A percentile compares a stretch with the other conserved stretches of the same genome.
Evolutionary conservation across 2,329 filamentous ascomycete genomes (phyloP).

Genomic region (Sporothrix sp.): DNA sequence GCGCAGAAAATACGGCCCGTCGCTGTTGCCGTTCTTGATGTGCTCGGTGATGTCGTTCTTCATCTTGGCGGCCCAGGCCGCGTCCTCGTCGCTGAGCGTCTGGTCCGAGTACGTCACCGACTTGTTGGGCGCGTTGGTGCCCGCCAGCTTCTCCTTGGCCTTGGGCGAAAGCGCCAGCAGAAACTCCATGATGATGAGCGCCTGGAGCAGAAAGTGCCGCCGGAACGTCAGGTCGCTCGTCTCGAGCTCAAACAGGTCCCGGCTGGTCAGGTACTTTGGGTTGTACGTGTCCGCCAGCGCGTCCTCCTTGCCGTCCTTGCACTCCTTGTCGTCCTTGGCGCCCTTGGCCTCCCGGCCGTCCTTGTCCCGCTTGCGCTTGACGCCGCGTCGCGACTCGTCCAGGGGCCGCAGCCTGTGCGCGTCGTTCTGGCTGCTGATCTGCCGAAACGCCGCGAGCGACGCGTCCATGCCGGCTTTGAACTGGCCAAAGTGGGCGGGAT

Average conservation of each 20-base stretch:
- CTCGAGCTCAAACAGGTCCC: slow-evolving; percentile 93
- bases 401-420: slow-evolving; percentile 36
- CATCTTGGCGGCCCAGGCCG: slow-evolving; percentile 75
- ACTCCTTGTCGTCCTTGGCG: slow-evolving; percentile 17
- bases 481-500: slow-evolving; percentile 58
- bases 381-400: slow-evolving; percentile 54
- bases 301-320: slow-evolving; percentile 33
- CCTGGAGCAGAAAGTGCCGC: slow-evolving; percentile 88
- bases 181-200: slow-evolving; percentile 89
- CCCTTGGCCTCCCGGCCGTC: slow-evolving; percentile 28
- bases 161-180: slow-evolving; percentile 78
- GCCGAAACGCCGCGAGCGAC: slow-evolving; percentile 46
- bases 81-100: slow-evolving; percentile 71
- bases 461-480: slow-evolving; percentile 72
- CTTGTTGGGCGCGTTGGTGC: slow-evolving; percentile 62
- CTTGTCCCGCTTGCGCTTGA: slow-evolving; percentile 59
- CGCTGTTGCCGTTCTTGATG: slow-evolving; percentile 61
- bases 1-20: slow-evolving; percentile 88
- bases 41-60: slow-evolving; percentile 73
- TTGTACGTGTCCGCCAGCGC: slow-evolving; percentile 71
- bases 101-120: slow-evolving; percentile 75
- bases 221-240: slow-evolving; percentile 91
- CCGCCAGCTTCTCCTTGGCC: slow-evolving; percentile 68
- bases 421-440: slow-evolving; percentile 40
- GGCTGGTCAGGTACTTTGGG: slow-evolving; percentile 95